A percentile compares a stretch with the other conserved stretches of the same genome.
Conservation (phyloP, 2,329 filamentous ascomycete species). For the Xylariales sp. region DNA sequence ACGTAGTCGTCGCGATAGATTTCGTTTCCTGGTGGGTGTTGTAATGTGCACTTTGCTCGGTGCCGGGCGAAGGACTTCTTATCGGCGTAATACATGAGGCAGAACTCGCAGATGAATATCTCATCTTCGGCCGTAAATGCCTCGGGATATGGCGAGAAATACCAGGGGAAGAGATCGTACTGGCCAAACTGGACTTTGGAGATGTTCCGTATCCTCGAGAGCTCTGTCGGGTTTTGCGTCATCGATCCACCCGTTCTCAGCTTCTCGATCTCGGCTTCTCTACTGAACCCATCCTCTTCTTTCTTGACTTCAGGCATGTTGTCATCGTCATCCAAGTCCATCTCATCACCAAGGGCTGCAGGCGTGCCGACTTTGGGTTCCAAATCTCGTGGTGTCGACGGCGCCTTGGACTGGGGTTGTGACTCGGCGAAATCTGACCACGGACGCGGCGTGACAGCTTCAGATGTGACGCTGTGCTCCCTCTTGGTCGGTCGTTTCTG, state of each 20-base stretch:
- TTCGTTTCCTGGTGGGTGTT: conserved; percentile 94
- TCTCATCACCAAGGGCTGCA: conserved; percentile 40
- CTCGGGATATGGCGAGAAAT: conserved; percentile 95
- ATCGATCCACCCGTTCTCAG: conserved; percentile 91
- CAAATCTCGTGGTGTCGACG: conserved; percentile 37
- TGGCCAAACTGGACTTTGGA: conserved; percentile 91
- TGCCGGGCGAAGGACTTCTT: conserved; percentile 79
- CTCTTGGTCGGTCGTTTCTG: conserved; percentile 52
- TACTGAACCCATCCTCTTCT: conserved; percentile 58
- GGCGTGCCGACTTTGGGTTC: conserved; percentile 44
- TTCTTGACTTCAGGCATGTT: conserved; percentile 35
- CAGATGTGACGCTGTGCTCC: conserved; percentile 50
- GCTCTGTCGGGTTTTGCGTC: conserved; percentile 97
- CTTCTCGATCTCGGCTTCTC: conserved; percentile 94
- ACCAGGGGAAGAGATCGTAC: conserved; percentile 93
- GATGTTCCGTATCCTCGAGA: conserved; percentile 92
- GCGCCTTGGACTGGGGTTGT: conserved; percentile 39
- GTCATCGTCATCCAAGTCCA: conserved; percentile 52
- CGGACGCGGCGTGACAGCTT: conserved; percentile 49
- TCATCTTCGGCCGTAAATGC: conserved; percentile 82
- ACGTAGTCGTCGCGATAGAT: conserved; percentile 94
- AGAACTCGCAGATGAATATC: conserved; percentile 97
- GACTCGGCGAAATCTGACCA: conserved; percentile 49
- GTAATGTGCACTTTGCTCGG: conserved; percentile 80
- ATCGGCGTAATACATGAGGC: conserved; percentile 84